Conservation (phyloP, 2,329 filamentous ascomycete genomes). For the Colletotrichum sp. region DNA sequence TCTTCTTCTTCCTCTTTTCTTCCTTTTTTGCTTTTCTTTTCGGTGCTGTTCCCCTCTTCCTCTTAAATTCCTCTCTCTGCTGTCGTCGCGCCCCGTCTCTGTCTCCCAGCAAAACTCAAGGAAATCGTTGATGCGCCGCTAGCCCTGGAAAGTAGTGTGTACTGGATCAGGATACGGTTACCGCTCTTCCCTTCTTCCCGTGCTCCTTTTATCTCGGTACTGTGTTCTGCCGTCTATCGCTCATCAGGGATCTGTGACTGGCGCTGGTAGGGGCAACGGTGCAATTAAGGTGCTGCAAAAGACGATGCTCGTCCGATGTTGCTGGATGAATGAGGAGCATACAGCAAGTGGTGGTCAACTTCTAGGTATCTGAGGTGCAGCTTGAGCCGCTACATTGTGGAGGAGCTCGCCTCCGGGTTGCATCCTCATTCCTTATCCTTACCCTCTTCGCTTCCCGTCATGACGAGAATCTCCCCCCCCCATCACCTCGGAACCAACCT, state of each 20-base stretch:
- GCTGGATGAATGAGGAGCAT: neutral
- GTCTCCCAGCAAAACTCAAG: neutral
- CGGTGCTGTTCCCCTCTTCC: neutral
- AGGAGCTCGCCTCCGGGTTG: neutral
- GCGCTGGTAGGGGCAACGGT: neutral
- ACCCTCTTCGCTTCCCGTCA: neutral
- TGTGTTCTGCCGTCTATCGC: neutral
- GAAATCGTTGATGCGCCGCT: neutral
- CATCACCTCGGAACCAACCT: neutral
- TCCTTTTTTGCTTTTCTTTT: neutral
- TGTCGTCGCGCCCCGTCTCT: neutral
- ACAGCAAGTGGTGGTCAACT: neutral
- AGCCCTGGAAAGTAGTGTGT: neutral
- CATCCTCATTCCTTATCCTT: neutral
- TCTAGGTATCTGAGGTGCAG: neutral
- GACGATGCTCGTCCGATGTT: slow-evolving; percentile 2
- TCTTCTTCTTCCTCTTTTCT: neutral
- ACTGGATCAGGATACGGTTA: neutral
- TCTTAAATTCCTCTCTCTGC: neutral
- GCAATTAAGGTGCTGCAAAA: neutral
- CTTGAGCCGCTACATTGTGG: neutral
- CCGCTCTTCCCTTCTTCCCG: neutral
- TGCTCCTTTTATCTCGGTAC: neutral
- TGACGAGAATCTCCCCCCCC: neutral
- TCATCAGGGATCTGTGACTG: neutral